Evolutionary conservation across 164 flowering plant species (phyloP), one percentile per base, ranked within the genome.

Genomic region (Stephania yunnanensis): DNA sequence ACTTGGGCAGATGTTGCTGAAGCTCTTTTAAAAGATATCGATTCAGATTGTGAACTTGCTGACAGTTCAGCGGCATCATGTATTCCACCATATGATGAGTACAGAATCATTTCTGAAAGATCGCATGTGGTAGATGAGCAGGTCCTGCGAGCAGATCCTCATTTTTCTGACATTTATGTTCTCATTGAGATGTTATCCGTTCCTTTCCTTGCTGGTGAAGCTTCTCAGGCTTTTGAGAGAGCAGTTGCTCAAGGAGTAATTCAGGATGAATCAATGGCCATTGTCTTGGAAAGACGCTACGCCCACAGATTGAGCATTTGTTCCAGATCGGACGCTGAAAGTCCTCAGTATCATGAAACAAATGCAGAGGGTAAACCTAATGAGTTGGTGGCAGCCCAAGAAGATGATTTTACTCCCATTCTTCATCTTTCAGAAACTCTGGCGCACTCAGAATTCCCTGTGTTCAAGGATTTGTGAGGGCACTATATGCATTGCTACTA

Each of bases 401-500:
- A 76, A 46, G 94, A 89, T 83, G 97, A 92, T 86, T 96, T 94
- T 80, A 74, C 86, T 77, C 82, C 87, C 66, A 75, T 96, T 80
- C 94, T 94, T 83, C 87, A 89, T 78, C 94, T 96, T 74, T 95
- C 96, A 61, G 99, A 96, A 85, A 81, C 93, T 77, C 75, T 96
- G 86, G 86, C 89, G n/a, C 91, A 87, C 78, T 94, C 69, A 81
- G 86, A 76, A 89, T 89, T 46, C 84, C 84, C 42, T 78, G 80
- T 80, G 98, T 96, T 53, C 88, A 79, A 82, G 89, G 80, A 4
- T 94, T 96, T 84, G 95, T 91, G 64, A 92, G 90, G 85, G 77
- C 87, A 78, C 91, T 96, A 12, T 92, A 90, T 73, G 82, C 89
- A n/a, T 81, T 91, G 70, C 68, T 96, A 74, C 92, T 94, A 72